These are phyloP conservation scores for Hypericum perforatum DNA, from an alignment of 345 rosid species.

Conservation along the genomic window DNA sequence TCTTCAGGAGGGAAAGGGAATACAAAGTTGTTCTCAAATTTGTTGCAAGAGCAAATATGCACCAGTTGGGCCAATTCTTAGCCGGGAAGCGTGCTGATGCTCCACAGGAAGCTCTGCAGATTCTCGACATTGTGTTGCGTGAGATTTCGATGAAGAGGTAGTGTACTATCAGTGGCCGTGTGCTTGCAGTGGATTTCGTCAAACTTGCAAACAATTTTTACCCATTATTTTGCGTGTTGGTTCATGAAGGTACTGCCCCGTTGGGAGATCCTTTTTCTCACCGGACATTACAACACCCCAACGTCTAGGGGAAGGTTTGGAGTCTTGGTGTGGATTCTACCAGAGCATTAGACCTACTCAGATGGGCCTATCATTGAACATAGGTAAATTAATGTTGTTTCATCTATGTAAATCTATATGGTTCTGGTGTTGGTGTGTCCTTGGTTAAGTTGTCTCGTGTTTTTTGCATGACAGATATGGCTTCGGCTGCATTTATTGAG, in stretches of 20 bases:
- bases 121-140: conserved; percentile 85
- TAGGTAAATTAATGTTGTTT: conserved; percentile 42
- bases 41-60: conserved; percentile 78
- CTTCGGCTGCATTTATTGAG: conserved; percentile 95
- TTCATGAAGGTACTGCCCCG: conserved; percentile 52
- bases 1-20: conserved; percentile 64
- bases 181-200: neutral
- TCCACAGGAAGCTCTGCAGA: conserved; percentile 85
- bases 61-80: conserved; percentile 77
- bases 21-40: conserved; percentile 79
- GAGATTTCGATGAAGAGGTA: conserved; percentile 79
- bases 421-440: neutral
- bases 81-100: conserved; percentile 90
- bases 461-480: conserved; percentile 54
- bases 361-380: conserved; percentile 91
- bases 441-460: neutral
- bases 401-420: too few species aligned
- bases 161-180: neutral
- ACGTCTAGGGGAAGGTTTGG: conserved; percentile 88
- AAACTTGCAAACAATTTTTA: neutral
- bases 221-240: neutral
- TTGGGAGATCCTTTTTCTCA: conserved; percentile 92
- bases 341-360: conserved; percentile 97
- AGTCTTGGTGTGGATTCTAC: conserved; percentile 97
- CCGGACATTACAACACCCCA: conserved; percentile 71